phyloP scores from a whole-genome alignment of 495 filamentous ascomycete genomes.

The Penicillium diatomitis region DNA sequence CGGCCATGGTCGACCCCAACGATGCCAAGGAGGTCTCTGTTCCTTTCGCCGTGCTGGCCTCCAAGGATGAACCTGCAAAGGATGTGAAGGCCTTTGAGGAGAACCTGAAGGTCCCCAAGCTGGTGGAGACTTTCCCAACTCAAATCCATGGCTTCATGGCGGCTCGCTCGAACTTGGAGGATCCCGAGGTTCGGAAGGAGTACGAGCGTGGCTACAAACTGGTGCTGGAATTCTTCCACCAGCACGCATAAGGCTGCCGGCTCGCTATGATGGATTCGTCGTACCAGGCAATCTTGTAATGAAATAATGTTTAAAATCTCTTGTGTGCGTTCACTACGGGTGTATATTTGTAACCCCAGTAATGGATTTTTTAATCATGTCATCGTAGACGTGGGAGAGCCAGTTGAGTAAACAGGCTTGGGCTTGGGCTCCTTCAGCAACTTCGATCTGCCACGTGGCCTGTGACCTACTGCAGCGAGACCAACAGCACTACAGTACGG shows the following conservation, averaged over 20 bases:
- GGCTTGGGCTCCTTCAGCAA: no score
- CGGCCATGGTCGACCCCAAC: conserved; percentile 77
- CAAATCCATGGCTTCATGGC: conserved; percentile 94
- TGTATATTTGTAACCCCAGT: no score
- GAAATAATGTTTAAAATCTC: no score
- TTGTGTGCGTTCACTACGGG: no score
- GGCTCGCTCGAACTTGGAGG: conserved; percentile 58
- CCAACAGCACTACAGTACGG: no score
- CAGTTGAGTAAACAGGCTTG: no score
- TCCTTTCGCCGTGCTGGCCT: conserved; percentile 57
- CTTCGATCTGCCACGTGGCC: no score
- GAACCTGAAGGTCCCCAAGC: conserved; percentile 54
- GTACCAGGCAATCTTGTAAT: background rate
- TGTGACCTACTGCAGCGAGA: no score
- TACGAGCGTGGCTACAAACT: conserved; percentile 74
- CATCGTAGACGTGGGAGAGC: no score
- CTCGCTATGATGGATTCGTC: background rate
- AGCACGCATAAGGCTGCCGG: conserved; percentile 49
- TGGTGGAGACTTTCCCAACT: conserved; percentile 70
- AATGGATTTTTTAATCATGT: no score
- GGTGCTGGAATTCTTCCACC: conserved; percentile 63
- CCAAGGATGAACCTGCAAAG: conserved; percentile 53
- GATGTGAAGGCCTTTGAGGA: conserved; percentile 65
- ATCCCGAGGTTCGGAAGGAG: conserved; percentile 59
- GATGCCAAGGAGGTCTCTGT: conserved; percentile 57